Evolutionary conservation across 164 flowering plant species (phyloP).

Genomic region (Brasenia schreberi): DNA sequence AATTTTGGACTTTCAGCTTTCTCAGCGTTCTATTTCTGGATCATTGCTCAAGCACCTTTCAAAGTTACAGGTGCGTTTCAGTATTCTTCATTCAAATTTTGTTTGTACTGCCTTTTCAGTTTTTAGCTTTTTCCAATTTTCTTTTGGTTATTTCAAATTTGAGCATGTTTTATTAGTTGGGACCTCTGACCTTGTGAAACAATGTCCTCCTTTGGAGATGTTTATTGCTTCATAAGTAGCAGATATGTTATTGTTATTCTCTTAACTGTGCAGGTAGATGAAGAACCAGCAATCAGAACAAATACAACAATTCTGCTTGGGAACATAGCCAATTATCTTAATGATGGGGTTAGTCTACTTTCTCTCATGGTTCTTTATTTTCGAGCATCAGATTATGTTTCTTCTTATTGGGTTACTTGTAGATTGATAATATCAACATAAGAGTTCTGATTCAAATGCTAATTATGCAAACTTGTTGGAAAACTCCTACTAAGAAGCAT

Average conservation of each 20-base stretch:
- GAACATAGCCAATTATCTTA: constrained; percentile 82
- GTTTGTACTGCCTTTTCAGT: background rate
- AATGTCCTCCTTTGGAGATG: background rate
- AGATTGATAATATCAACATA: no score
- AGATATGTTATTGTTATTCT: background rate
- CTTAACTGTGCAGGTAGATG: constrained; percentile 66
- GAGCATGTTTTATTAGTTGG: background rate
- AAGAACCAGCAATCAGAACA: constrained; percentile 96
- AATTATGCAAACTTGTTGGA: no score
- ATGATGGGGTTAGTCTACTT: constrained; percentile 77
- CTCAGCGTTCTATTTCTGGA: constrained; percentile 84
- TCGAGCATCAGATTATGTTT: background rate
- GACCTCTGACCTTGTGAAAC: background rate
- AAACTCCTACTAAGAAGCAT: no score
- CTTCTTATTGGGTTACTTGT: background rate
- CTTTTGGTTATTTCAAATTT: background rate
- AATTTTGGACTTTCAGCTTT: constrained; percentile 44
- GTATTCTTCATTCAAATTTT: no score
- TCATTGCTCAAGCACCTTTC: constrained; percentile 88
- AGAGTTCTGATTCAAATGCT: no score
- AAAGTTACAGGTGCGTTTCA: constrained; percentile 73
- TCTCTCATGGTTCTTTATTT: background rate
- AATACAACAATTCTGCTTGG: constrained; percentile 97
- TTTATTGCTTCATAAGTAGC: no score
- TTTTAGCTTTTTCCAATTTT: background rate